Evolutionary conservation across 768 basidiomycete species (phyloP), one percentile per base, ranked within the genome.

Genomic region (Boletus sp.): DNA sequence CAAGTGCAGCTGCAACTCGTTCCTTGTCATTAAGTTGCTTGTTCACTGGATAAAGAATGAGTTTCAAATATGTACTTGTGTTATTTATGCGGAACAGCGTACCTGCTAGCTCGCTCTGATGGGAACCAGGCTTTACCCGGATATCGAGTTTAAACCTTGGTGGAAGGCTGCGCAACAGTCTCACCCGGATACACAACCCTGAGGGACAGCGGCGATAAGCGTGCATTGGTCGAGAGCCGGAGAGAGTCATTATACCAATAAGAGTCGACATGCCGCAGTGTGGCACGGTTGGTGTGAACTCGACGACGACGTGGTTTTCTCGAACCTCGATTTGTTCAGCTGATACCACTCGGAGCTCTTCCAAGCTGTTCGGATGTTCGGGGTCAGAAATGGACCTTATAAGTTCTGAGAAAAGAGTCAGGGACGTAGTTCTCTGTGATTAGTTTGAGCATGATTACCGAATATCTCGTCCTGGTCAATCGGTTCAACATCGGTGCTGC

Each of bases 21-120:
- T 99, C 97, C 72, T 99, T 99, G 75, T 99, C 97, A 64, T 99
- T 99, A 33, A 99, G 78, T 65, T 99, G 97, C 70, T 98, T 98
- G 73, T 98, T 99, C 11, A 99, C 97, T 96, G 59, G 45, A 25
- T 7, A 13, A 7, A 37, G 48, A 10, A 3, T 14, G 25, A 44
- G 29, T 17, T 23, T n/a, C 4, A 7, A 33, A 53, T 27, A n/a
- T 21, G 9, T 10, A n/a, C 13, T 10, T 30, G 6, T 14, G 8
- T 27, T 1, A 8, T 33, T 15, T 25, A 9, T 38, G 27, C 23
- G 44, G 33, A 30, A 35, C 42, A 35, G 73, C 85, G 34, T 55
- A 93, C 93, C 84, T 48, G 93, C 87, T 52, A 85, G 78, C 68
- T 98, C 96, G 68, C 92, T 95, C 70, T 98, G 92, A 75, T 99